Conservation (phyloP, 176 grass and related monocot species). For the Calamus simplicifolius region DNA sequence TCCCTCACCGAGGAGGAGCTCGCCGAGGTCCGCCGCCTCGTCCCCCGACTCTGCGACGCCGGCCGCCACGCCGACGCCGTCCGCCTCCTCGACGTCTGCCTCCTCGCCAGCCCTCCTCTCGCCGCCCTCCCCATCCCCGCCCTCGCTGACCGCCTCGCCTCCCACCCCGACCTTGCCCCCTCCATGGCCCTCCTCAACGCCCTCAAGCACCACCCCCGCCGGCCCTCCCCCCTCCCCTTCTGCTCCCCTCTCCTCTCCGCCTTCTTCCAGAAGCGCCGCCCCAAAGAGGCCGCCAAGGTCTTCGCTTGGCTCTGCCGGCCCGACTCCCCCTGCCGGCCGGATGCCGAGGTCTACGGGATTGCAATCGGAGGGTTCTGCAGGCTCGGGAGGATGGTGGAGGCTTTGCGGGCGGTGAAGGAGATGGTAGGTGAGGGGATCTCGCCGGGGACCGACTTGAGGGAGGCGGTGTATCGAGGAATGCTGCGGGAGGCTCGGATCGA, state of each 20-base stretch:
- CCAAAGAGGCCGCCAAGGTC: slow-evolving; percentile 25
- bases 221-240: slow-evolving; percentile 31
- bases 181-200: slow-evolving; percentile 28
- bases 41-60: slow-evolving; percentile 17
- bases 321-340: slow-evolving; percentile 23
- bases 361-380: slow-evolving; percentile 15
- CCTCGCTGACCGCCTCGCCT: slow-evolving; percentile 16
- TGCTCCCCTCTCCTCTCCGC: slow-evolving; percentile 27
- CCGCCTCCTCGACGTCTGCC: slow-evolving; percentile 16
- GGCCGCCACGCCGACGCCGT: slow-evolving; percentile 16
- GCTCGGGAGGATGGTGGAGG: slow-evolving; percentile 9
- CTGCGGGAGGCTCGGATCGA: slow-evolving; percentile 26
- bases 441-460: slow-evolving; percentile 8
- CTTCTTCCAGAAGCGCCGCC: slow-evolving; percentile 9
- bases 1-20: slow-evolving; percentile 12
- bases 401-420: slow-evolving; percentile 7
- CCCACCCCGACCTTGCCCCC: slow-evolving; percentile 24
- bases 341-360: slow-evolving; percentile 12
- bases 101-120: slow-evolving; percentile 11
- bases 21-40: slow-evolving; percentile 8
- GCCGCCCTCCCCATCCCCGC: slow-evolving; percentile 2
- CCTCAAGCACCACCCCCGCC: slow-evolving; percentile 26
- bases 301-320: slow-evolving; percentile 27
- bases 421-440: slow-evolving; percentile 17
- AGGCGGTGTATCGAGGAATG: slow-evolving; percentile 13